Conservation (phyloP, 306 rosid species). For the Bauhinia variegata region DNA sequence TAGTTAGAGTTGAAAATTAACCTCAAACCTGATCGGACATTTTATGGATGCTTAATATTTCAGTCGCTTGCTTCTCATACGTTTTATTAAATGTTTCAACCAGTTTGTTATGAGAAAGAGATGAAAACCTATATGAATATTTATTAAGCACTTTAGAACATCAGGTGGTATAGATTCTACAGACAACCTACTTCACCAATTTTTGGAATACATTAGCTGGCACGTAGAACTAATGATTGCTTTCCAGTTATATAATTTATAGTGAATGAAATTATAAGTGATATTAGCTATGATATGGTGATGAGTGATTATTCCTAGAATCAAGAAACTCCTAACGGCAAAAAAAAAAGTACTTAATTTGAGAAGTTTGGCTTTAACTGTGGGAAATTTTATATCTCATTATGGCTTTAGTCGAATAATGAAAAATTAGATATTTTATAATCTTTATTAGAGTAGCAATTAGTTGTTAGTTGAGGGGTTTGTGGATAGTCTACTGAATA, state of each 20-base stretch:
- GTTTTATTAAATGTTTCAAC: background rate
- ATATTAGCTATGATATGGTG: background rate
- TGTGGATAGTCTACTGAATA: no score
- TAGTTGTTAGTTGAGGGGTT: no score
- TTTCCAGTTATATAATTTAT: background rate
- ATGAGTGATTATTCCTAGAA: background rate
- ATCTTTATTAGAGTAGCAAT: no score
- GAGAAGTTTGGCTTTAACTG: background rate
- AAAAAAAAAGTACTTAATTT: no score
- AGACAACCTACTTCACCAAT: background rate
- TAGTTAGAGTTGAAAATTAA: background rate
- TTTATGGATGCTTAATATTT: slow-evolving; percentile 5
- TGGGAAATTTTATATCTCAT: background rate
- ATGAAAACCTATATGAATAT: background rate
- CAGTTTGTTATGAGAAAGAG: background rate
- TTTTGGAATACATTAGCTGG: background rate
- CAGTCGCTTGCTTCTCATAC: background rate
- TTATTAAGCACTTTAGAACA: background rate
- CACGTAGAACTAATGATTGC: background rate
- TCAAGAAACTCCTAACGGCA: no score
- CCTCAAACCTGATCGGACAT: background rate
- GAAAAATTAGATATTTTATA: no score
- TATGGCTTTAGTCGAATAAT: no score
- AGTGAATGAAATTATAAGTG: background rate
- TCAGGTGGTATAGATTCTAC: background rate